Evolutionary conservation across 2,329 filamentous ascomycete genomes (phyloP).

Genomic region (Trichophyton simii): DNA sequence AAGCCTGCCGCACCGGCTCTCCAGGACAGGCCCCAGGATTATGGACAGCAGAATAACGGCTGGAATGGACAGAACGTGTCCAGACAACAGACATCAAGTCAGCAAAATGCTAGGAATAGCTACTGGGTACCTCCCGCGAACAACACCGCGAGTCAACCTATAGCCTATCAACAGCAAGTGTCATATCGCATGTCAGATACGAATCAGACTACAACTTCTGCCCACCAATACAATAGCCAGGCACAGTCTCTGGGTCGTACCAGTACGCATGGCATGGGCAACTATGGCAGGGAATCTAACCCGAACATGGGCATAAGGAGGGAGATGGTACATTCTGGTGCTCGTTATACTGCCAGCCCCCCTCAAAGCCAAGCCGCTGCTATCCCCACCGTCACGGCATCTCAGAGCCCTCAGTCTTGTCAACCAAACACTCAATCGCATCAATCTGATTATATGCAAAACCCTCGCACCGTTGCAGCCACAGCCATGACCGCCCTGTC

Average conservation of each 20-base stretch:
- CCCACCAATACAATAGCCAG: not conserved
- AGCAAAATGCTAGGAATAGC: slow-evolving; percentile 1
- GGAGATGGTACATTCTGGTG: not conserved
- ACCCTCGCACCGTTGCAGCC: slow-evolving; percentile 10
- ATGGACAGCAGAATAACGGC: slow-evolving; percentile 8
- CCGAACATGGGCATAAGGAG: not conserved
- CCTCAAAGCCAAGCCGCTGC: not conserved
- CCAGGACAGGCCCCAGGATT: slow-evolving; percentile 7
- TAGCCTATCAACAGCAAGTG: slow-evolving; percentile 8
- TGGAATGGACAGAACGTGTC: slow-evolving; percentile 10
- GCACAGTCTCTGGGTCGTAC: not conserved
- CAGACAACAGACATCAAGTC: not conserved
- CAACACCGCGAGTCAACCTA: slow-evolving; percentile 1
- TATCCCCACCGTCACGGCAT: not conserved
- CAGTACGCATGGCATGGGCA: not conserved
- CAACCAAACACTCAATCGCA: slow-evolving; percentile 4
- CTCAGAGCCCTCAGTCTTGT: not conserved
- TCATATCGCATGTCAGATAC: slow-evolving; percentile 8
- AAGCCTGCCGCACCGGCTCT: not conserved
- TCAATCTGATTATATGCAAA: slow-evolving; percentile 10
- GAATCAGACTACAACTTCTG: not conserved
- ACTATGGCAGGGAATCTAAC: not conserved
- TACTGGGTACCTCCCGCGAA: slow-evolving; percentile 6
- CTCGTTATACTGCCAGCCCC: not conserved
- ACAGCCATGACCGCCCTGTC: slow-evolving; percentile 13